These are phyloP conservation scores for Lachnellula suecica DNA, from an alignment of 2,329 filamentous ascomycete species.

Conservation along the genomic window DNA sequence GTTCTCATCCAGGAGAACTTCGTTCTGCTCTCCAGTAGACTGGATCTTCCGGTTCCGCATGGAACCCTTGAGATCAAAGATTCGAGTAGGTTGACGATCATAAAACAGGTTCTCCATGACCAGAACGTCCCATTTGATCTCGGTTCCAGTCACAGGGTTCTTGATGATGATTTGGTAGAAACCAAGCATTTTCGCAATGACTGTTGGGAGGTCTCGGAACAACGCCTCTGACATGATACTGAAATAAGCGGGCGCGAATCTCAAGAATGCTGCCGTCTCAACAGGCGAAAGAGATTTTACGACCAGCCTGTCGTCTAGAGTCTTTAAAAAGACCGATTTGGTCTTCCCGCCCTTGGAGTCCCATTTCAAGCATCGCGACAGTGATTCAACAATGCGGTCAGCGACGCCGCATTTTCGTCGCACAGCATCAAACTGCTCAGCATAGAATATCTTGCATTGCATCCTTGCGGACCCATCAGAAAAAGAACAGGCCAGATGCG, in stretches of 20 bases:
- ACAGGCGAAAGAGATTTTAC: constrained; percentile 77
- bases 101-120: constrained; percentile 99
- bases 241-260: constrained; percentile 96
- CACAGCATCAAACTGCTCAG: constrained; percentile 94
- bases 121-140: constrained; percentile 91
- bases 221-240: constrained; percentile 94
- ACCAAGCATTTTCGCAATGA: constrained; percentile 98
- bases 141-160: constrained; percentile 85
- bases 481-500: constrained; percentile 95
- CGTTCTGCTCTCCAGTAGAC: constrained; percentile 91
- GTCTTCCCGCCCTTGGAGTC: constrained; percentile 98
- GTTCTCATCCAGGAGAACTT: constrained; percentile 95
- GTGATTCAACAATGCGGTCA: constrained; percentile 90
- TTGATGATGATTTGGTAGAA: constrained; percentile 98
- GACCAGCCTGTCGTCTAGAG: constrained; percentile 89
- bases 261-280: constrained; percentile 90
- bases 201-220: constrained; percentile 91
- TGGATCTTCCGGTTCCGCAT: constrained; percentile 99
- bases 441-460: constrained; percentile 98
- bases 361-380: constrained; percentile 95
- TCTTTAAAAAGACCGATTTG: constrained; percentile 96
- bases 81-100: constrained; percentile 83
- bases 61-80: constrained; percentile 94
- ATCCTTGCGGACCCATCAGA: constrained; percentile 90
- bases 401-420: constrained; percentile 89